phyloP scores from a whole-genome alignment of 2,329 filamentous ascomycete genomes.

The Monosporascus sp. region DNA sequence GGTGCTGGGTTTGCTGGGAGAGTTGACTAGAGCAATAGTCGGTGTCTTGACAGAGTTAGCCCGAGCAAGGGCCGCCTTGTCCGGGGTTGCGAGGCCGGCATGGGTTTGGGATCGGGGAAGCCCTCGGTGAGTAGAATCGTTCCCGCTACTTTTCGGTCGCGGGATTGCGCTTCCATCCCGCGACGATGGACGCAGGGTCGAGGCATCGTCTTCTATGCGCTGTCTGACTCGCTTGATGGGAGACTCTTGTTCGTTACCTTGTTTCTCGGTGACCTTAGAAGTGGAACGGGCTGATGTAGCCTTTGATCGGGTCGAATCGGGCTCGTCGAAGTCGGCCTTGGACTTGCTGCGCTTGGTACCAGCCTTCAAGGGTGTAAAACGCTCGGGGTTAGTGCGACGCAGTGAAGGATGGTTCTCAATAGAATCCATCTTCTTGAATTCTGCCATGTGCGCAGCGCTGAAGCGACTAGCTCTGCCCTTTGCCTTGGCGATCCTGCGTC shows the following conservation, averaged over 20 bases:
- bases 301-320: conserved; percentile 36
- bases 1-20: conserved; percentile 39
- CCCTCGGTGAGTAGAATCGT: conserved; percentile 26
- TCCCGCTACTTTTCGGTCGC: conserved; percentile 39
- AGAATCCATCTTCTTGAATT: conserved; percentile 97
- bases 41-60: conserved; percentile 49
- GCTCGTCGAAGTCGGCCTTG: conserved; percentile 62
- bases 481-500: conserved; percentile 71
- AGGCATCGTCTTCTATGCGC: conserved; percentile 61
- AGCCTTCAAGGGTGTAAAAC: conserved; percentile 46
- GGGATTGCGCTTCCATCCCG: conserved; percentile 45
- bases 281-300: conserved; percentile 22
- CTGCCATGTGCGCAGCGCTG: conserved; percentile 77
- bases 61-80: conserved; percentile 66
- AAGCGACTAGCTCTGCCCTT: conserved; percentile 75
- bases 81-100: conserved; percentile 67
- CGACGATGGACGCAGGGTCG: conserved; percentile 56
- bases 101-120: conserved; percentile 41
- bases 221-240: conserved; percentile 68
- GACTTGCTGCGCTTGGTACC: conserved; percentile 32
- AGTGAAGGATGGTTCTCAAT: conserved; percentile 82
- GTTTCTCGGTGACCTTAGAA: conserved; percentile 15
- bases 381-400: conserved; percentile 56
- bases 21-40: conserved; percentile 48
- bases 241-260: conserved; percentile 27